Evolutionary conservation across 2,329 filamentous ascomycete species (phyloP), one percentile per base, ranked within the genome.

Genomic region (Monilinia aucupariae): DNA sequence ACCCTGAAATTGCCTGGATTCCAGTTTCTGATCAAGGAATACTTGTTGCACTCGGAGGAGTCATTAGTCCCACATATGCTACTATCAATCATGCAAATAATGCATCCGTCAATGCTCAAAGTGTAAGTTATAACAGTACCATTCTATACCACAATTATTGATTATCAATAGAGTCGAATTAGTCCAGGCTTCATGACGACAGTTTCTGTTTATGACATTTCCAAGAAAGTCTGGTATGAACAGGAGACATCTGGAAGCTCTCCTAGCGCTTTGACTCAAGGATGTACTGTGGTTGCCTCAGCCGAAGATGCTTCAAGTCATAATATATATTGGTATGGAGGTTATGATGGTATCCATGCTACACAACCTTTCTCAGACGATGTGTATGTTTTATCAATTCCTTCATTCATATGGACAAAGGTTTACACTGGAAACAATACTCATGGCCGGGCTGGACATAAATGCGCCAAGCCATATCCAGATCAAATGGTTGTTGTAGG

Each of bases 241-340:
- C 89, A 92, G 75, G 76, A 83, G 37, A 91, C 88, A 0, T 82
- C 81, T 0, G 88, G 88, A 3, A 75, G 78, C 3, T 80, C 80
- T 7, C 87, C 88, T 0, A 76, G 80, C 0, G 84, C 87, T 59
- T 81, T 88, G 17, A 87, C 90, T 15, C 90, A 90, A 71, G 86
- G 87, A 0, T 91, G 88, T 70, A 85, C 87, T 9, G 85, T 88
- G 0, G 82, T 88, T 22, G 87, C 85, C 41, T 85, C 85, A 12
- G 85, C 87, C 20, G 82, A 87, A 27, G 88, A 90, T 72, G 87
- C 87, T 5, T 88, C 85, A 27, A 89, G 85, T 27, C 90, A 90
- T 71, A 89, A 92, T 70, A 82, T 92, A 58, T 91, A 91, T 75
- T 83, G 92, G 78, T 92, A 88, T 71, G 89, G 88, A 20, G 89